A percentile compares a stretch with the other conserved stretches of the same genome.
Evolutionary conservation across 148 eudicot genomes (phyloP).

Genomic region (Simmondsia chinensis): DNA sequence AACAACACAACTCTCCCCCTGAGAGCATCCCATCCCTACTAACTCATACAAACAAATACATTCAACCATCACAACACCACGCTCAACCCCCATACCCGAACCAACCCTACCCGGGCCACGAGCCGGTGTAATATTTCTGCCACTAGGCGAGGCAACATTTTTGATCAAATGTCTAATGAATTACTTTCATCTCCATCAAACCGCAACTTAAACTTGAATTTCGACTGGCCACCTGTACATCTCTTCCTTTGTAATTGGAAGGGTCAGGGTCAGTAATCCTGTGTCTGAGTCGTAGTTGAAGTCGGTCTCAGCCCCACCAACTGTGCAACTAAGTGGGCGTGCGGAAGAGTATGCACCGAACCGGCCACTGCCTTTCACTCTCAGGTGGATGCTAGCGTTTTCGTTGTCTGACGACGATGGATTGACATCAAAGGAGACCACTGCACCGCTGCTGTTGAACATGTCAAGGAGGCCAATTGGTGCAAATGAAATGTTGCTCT

Average conservation of each 20-base stretch:
- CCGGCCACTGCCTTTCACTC: conserved; percentile 71
- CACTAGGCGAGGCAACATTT: conserved; percentile 2
- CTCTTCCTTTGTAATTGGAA: conserved; percentile 61
- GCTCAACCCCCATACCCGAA: too few species aligned
- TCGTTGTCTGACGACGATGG: conserved; percentile 12
- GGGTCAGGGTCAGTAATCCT: conserved; percentile 42
- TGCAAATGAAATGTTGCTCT: conserved; percentile 55
- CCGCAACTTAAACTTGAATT: conserved; percentile 33
- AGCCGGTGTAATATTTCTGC: too few species aligned
- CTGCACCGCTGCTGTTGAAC: conserved; percentile 79
- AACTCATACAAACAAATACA: too few species aligned
- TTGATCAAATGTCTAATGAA: not conserved
- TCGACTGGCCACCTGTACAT: conserved; percentile 69
- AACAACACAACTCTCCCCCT: too few species aligned
- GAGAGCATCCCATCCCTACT: too few species aligned
- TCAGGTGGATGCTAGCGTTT: conserved; percentile 40
- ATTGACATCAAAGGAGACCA: conserved; percentile 47
- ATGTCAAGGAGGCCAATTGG: conserved; percentile 83
- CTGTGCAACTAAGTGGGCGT: conserved; percentile 46
- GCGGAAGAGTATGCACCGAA: conserved; percentile 73
- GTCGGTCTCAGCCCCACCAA: conserved; percentile 26
- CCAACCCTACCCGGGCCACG: too few species aligned
- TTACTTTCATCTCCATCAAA: not conserved
- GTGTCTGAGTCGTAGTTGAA: conserved; percentile 38
- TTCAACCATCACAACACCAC: too few species aligned